Evolutionary conservation across 305 asterid genomes (phyloP).

Genomic region (Fraxinus sp.): DNA sequence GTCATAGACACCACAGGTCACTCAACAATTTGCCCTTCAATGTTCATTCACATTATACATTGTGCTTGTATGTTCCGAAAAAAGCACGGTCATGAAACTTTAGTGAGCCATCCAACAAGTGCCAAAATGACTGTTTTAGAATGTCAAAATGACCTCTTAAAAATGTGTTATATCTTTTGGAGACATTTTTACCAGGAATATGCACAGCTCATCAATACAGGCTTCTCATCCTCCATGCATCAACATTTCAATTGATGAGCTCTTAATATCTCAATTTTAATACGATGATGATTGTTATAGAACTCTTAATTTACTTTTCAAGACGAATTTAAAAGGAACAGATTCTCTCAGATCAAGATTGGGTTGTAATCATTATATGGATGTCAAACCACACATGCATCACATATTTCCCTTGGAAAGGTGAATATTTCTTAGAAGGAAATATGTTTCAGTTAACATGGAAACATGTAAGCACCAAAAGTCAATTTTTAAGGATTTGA

Average conservation of each 20-base stretch:
- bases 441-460: neutral
- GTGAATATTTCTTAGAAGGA: neutral
- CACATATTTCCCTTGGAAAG: neutral
- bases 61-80: neutral
- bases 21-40: neutral
- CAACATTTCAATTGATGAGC: neutral
- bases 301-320: neutral
- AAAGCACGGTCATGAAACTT: neutral
- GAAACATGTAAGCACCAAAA: constrained; percentile 12
- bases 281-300: neutral
- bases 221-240: neutral
- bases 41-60: neutral
- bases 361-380: neutral
- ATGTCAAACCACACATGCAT: neutral
- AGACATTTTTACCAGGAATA: constrained; percentile 3
- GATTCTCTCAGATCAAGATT: neutral
- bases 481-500: neutral
- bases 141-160: neutral
- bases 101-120: constrained; percentile 4
- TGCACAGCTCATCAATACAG: neutral
- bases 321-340: neutral
- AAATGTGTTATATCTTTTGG: neutral
- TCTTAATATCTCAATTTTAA: neutral
- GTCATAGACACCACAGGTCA: neutral
- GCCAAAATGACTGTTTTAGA: neutral